These are phyloP conservation scores for Aspergillus sp. DNA, from an alignment of 2,329 filamentous ascomycete genomes.

Conservation along the genomic window DNA sequence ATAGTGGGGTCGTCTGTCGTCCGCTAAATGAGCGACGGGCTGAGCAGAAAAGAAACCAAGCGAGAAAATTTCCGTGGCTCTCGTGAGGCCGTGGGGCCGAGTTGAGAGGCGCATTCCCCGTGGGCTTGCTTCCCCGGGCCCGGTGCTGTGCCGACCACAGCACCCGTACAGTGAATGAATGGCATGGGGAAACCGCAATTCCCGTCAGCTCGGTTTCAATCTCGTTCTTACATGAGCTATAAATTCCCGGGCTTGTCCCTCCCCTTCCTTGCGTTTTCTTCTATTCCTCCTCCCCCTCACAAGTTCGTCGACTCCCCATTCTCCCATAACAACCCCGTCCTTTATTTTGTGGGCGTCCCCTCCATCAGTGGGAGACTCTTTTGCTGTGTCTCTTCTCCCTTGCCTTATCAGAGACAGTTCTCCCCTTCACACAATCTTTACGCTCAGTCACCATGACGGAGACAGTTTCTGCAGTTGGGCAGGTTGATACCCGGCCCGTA, in stretches of 20 bases:
- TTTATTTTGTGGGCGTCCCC: not conserved
- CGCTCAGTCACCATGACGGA: not conserved
- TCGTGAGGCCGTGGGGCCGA: constrained; percentile 9
- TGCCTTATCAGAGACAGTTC: not conserved
- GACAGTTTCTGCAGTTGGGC: not conserved
- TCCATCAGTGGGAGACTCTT: not conserved
- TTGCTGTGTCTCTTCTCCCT: not conserved
- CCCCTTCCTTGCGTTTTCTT: not conserved
- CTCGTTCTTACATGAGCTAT: constrained; percentile 1
- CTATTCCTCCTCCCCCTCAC: not conserved
- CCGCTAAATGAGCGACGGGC: not conserved
- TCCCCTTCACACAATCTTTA: not conserved
- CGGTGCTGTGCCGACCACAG: constrained; percentile 10
- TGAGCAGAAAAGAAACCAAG: not conserved
- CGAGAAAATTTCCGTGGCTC: not conserved
- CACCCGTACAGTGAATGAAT: not conserved
- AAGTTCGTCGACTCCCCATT: not conserved
- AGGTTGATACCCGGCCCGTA: not conserved
- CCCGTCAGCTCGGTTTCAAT: not conserved
- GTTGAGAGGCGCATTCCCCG: constrained; percentile 13
- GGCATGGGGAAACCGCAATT: constrained; percentile 9
- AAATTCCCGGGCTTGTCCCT: not conserved
- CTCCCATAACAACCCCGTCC: not conserved
- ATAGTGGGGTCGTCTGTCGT: not conserved
- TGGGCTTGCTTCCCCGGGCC: constrained; percentile 18